phyloP scores from a whole-genome alignment of 495 filamentous ascomycete genomes.

The Friedmanniomyces endolithicus region DNA sequence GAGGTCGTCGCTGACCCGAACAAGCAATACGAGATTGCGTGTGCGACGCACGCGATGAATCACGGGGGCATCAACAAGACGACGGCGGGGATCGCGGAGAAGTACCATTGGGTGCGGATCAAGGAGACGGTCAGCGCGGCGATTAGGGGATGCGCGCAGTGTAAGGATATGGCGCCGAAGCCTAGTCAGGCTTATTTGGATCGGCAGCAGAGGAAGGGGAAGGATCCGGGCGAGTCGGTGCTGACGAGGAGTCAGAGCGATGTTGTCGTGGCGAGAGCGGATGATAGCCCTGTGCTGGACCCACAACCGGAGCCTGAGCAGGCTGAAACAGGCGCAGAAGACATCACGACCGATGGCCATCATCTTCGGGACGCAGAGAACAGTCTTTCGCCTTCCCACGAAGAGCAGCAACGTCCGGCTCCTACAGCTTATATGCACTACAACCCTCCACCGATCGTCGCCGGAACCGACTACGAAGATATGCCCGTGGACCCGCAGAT shows the following conservation, averaged over 20 bases:
- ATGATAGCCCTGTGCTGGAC: not conserved
- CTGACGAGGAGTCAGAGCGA: not conserved
- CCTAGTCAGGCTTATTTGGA: not conserved
- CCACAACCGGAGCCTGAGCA: not conserved
- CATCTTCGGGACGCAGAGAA: not conserved
- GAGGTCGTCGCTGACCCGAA: slow-evolving; percentile 89
- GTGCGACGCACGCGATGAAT: slow-evolving; percentile 56
- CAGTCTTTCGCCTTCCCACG: not conserved
- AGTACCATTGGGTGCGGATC: slow-evolving; percentile 97
- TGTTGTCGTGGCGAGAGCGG: not conserved
- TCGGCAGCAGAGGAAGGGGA: not conserved
- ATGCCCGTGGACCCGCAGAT: slow-evolving; percentile 23
- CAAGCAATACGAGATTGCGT: slow-evolving; percentile 82
- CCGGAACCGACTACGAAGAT: slow-evolving; percentile 5
- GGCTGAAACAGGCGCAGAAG: not conserved
- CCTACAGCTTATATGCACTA: slow-evolving; percentile 16
- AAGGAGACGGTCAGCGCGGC: slow-evolving; percentile 94
- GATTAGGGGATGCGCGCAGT: slow-evolving; percentile 82
- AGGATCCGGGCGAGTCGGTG: not conserved
- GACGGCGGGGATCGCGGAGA: slow-evolving; percentile 82
- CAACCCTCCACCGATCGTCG: not conserved
- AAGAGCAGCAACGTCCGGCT: slow-evolving; percentile 3
- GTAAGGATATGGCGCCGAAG: slow-evolving; percentile 27
- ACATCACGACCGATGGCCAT: not conserved
- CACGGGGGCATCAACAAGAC: slow-evolving; percentile 98